phyloP scores from a whole-genome alignment of 257 asterid species.

The Rhazya stricta region DNA sequence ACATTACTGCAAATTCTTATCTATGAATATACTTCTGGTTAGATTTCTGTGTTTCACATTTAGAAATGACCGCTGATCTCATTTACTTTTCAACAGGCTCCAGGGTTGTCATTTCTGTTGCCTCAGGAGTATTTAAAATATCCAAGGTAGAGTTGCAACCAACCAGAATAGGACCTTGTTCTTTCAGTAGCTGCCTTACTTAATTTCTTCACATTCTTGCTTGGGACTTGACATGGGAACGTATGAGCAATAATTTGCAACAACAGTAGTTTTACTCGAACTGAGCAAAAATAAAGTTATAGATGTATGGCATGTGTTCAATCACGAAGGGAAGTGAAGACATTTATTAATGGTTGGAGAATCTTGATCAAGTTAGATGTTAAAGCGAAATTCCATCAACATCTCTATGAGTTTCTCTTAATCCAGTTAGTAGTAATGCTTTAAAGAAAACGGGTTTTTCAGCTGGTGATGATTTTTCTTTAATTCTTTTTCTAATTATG shows the following conservation, averaged over 20 bases:
- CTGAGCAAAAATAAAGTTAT: background rate
- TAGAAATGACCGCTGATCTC: conserved; percentile 31
- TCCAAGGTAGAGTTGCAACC: conserved; percentile 58
- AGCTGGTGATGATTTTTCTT: background rate
- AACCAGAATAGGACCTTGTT: background rate
- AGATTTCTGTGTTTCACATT: conserved; percentile 28
- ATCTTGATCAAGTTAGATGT: background rate
- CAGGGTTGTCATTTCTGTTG: conserved; percentile 85
- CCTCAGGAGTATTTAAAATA: conserved; percentile 64
- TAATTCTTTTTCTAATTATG: background rate
- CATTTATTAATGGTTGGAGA: background rate
- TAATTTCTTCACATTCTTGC: background rate
- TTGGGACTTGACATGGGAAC: background rate
- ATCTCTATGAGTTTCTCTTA: background rate
- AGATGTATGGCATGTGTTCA: background rate
- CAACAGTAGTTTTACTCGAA: background rate
- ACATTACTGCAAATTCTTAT: background rate
- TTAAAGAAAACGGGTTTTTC: background rate
- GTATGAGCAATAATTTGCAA: background rate
- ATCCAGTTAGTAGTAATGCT: background rate
- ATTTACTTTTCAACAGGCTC: conserved; percentile 78
- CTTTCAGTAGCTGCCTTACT: background rate
- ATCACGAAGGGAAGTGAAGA: background rate
- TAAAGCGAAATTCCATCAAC: background rate
- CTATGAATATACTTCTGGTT: background rate